phyloP scores from a whole-genome alignment of 805 yeast species.

The Suhomyces canberraensis region DNA sequence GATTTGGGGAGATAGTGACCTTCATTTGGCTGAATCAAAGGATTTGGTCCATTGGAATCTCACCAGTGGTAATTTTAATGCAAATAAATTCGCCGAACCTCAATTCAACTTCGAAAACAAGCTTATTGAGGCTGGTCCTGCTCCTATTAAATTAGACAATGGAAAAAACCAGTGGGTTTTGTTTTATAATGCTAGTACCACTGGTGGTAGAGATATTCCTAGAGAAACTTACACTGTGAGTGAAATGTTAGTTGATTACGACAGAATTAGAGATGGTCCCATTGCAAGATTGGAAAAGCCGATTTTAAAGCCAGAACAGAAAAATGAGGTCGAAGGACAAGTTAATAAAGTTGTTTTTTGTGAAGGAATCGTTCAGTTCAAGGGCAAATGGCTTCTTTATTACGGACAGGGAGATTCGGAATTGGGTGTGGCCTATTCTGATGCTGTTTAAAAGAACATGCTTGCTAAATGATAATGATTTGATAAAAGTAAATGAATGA shows the following conservation, averaged over 20 bases:
- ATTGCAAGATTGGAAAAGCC: conserved; percentile 37
- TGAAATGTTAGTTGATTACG: conserved; percentile 42
- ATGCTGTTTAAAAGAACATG: conserved; percentile 1
- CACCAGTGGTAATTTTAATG: conserved; percentile 15
- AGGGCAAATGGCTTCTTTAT: conserved; percentile 40
- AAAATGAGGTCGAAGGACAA: conserved; percentile 37
- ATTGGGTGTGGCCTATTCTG: conserved; percentile 40
- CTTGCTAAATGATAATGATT: too few relatives aligned
- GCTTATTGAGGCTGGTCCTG: conserved; percentile 41
- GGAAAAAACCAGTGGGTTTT: conserved; percentile 33
- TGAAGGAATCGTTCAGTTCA: conserved; percentile 42
- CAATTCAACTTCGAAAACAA: conserved; percentile 30
- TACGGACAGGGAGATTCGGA: conserved; percentile 44
- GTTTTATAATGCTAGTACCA: conserved; percentile 38
- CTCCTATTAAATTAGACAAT: conserved; percentile 35
- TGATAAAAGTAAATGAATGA: too few relatives aligned
- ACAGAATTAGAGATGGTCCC: conserved; percentile 32
- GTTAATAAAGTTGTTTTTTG: conserved; percentile 42
- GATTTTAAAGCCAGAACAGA: conserved; percentile 29
- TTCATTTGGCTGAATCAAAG: conserved; percentile 34
- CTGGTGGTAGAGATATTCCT: conserved; percentile 30
- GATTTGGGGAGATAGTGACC: conserved; percentile 43
- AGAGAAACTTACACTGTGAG: conserved; percentile 33
- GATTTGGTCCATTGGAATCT: conserved; percentile 35
- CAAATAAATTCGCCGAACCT: conserved; percentile 25